Conservation (phyloP, 1,284 basidiomycete species). For the Tilletiopsis washingtonensis region DNA sequence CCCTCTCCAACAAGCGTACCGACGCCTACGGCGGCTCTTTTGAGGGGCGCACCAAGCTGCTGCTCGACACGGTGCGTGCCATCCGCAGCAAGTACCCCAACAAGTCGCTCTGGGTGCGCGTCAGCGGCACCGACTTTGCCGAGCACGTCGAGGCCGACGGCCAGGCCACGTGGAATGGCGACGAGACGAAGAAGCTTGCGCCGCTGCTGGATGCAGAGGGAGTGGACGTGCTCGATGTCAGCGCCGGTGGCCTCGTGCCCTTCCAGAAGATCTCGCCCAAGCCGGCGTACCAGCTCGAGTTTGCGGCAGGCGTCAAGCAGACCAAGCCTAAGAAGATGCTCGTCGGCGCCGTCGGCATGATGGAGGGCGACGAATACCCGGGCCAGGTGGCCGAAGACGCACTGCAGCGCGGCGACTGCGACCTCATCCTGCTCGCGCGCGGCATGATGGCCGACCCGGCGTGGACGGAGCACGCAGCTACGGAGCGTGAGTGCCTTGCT, state of each 20-base stretch:
- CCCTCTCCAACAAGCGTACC: slow-evolving; percentile 38
- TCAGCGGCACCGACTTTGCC: slow-evolving; percentile 37
- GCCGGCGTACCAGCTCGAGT: slow-evolving; percentile 39
- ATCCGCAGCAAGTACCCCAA: slow-evolving; percentile 35
- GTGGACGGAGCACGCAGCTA: slow-evolving; percentile 29
- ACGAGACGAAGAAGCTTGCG: slow-evolving; percentile 29
- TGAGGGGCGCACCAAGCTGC: slow-evolving; percentile 31
- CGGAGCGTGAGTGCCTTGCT: too few relatives aligned
- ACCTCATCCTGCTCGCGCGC: slow-evolving; percentile 31
- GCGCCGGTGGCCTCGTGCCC: slow-evolving; percentile 30
- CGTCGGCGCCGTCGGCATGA: slow-evolving; percentile 36
- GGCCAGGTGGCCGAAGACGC: slow-evolving; percentile 34
- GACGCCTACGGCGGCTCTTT: slow-evolving; percentile 45
- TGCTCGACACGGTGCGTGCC: slow-evolving; percentile 20
- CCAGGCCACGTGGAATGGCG: slow-evolving; percentile 29
- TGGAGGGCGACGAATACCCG: slow-evolving; percentile 24
- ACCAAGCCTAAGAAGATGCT: slow-evolving; percentile 19
- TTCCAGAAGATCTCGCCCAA: slow-evolving; percentile 24
- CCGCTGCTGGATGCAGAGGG: slow-evolving; percentile 23
- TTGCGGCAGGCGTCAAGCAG: slow-evolving; percentile 19
- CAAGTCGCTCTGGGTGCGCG: slow-evolving; percentile 40
- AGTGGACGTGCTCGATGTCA: slow-evolving; percentile 41
- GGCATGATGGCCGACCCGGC: slow-evolving; percentile 31
- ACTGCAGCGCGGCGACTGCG: slow-evolving; percentile 20
- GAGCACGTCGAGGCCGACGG: slow-evolving; percentile 18